phyloP scores from a whole-genome alignment of 345 rosid species.

The Eucalyptus coolabah region DNA sequence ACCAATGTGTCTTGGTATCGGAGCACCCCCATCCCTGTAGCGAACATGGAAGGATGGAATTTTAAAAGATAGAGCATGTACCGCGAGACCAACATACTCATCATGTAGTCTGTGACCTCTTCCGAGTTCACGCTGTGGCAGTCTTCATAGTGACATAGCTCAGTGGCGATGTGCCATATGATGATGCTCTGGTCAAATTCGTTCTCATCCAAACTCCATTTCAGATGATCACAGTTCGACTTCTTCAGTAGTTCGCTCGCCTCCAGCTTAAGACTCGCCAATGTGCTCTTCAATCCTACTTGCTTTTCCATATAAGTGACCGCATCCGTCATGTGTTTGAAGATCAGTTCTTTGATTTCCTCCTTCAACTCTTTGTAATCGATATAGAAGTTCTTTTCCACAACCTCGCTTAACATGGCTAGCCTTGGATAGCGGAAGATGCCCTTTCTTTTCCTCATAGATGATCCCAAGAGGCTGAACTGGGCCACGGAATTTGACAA shows the following conservation, averaged over 20 bases:
- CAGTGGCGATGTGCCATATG: constrained; percentile 6
- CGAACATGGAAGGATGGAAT: background rate
- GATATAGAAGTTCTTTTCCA: background rate
- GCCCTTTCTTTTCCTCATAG: background rate
- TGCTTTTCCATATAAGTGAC: background rate
- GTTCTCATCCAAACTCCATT: background rate
- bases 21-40: background rate
- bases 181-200: constrained; percentile 5
- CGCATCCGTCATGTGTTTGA: background rate
- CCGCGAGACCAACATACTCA: background rate
- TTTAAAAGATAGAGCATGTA: background rate
- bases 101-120: background rate
- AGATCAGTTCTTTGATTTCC: background rate
- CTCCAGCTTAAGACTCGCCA: background rate
- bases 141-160: background rate
- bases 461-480: background rate
- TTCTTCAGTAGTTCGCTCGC: background rate
- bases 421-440: background rate
- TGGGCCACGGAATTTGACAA: background rate
- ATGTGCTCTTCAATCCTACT: background rate
- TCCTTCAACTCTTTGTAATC: too few species aligned
- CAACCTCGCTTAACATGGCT: background rate
- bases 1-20: background rate
- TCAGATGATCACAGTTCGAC: background rate
- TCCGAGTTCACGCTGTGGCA: background rate